Conservation (phyloP, 495 filamentous ascomycete species). For the Recurvomyces mirabilis region DNA sequence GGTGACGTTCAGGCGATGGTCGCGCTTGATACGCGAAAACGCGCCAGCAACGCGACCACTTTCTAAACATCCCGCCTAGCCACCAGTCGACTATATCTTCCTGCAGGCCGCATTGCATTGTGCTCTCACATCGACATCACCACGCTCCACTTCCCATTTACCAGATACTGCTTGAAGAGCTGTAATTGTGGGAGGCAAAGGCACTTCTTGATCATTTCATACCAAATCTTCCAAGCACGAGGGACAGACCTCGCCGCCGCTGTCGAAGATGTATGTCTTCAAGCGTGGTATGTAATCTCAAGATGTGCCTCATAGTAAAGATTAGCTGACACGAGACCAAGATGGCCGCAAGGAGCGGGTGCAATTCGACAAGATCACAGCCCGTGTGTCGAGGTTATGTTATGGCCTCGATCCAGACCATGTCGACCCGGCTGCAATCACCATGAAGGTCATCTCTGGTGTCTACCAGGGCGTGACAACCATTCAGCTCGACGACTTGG, state of each 20-base stretch:
- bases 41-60: not conserved
- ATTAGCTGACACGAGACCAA: constrained; percentile 29
- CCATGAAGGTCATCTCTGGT: constrained; percentile 97
- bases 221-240: constrained; percentile 7
- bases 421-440: constrained; percentile 95
- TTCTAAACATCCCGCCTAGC: not conserved
- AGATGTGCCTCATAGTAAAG: not conserved
- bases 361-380: constrained; percentile 99
- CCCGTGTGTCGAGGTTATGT: constrained; percentile 90
- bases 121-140: not conserved
- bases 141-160: not conserved
- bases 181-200: not conserved
- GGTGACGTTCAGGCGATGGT: too few relatives aligned
- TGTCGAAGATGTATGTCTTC: constrained; percentile 51
- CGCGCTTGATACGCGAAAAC: constrained; percentile 4
- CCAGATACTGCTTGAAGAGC: not conserved
- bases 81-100: too few relatives aligned
- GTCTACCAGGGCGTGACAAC: constrained; percentile 98
- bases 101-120: not conserved
- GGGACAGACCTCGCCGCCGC: constrained; percentile 2
- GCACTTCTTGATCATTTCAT: not conserved
- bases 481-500: constrained; percentile 88
- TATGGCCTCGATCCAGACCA: constrained; percentile 94
- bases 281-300: constrained; percentile 51
- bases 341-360: constrained; percentile 99